Conservation (phyloP, 2,329 filamentous ascomycete genomes). For the Huntiella decipiens region DNA sequence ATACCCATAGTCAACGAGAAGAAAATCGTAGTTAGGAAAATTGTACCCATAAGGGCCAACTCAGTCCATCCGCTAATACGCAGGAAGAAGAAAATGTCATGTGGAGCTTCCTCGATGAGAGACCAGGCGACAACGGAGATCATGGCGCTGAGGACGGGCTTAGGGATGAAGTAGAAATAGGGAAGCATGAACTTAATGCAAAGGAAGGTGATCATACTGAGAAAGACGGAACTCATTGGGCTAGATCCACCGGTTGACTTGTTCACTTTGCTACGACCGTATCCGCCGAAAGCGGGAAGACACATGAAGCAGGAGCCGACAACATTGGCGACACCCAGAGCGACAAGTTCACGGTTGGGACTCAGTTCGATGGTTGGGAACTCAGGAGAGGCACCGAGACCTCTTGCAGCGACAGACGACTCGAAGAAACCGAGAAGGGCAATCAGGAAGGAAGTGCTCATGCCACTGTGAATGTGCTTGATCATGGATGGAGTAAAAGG, state of each 20-base stretch:
- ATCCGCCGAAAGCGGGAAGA: slow-evolving; percentile 85
- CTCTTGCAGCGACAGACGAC: slow-evolving; percentile 89
- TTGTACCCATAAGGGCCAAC: slow-evolving; percentile 68
- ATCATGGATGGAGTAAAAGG: slow-evolving; percentile 63
- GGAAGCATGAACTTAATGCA: slow-evolving; percentile 69
- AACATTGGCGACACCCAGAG: slow-evolving; percentile 79
- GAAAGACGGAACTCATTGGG: slow-evolving; percentile 78
- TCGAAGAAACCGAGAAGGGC: slow-evolving; percentile 96
- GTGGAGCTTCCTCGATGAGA: slow-evolving; percentile 83
- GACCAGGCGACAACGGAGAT: slow-evolving; percentile 91
- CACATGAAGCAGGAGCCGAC: slow-evolving; percentile 82
- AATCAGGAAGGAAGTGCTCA: slow-evolving; percentile 85
- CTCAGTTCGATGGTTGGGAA: slow-evolving; percentile 69
- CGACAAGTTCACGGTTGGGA: slow-evolving; percentile 82
- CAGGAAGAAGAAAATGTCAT: slow-evolving; percentile 80
- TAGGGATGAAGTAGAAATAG: slow-evolving; percentile 92
- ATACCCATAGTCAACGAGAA: slow-evolving; percentile 90
- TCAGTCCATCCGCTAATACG: slow-evolving; percentile 74
- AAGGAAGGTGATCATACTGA: slow-evolving; percentile 65
- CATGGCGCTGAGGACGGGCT: slow-evolving; percentile 83
- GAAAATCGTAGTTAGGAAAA: slow-evolving; percentile 82
- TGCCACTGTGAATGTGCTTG: slow-evolving; percentile 63
- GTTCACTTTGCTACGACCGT: slow-evolving; percentile 91
- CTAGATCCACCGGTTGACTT: slow-evolving; percentile 78
- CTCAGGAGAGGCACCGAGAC: slow-evolving; percentile 49